phyloP scores from a whole-genome alignment of 345 rosid species.

The Noccaea bulbosa region DNA sequence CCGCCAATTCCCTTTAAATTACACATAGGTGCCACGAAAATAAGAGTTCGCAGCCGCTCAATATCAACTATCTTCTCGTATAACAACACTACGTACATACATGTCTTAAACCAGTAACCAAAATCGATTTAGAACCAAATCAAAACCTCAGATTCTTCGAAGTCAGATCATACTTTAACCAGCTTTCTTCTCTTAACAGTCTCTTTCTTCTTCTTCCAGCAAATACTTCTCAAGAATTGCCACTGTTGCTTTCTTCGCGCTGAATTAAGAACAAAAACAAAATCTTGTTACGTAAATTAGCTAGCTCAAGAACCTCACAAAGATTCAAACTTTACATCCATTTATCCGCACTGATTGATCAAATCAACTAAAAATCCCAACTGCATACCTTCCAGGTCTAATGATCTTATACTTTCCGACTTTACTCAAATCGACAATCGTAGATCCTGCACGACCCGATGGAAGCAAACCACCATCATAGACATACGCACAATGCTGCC shows the following conservation, averaged over 20 bases:
- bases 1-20: constrained; percentile 10
- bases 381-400: constrained; percentile 76
- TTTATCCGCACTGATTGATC: neutral
- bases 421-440: constrained; percentile 76
- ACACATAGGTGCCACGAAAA: neutral
- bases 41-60: neutral
- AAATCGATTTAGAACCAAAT: constrained; percentile 13
- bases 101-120: constrained; percentile 15
- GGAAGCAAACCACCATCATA: constrained; percentile 86
- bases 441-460: constrained; percentile 89
- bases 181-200: constrained; percentile 27
- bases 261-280: constrained; percentile 39
- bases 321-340: neutral
- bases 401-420: constrained; percentile 73
- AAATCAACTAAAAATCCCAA: neutral
- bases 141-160: constrained; percentile 20
- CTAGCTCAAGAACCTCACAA: constrained; percentile 12
- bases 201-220: constrained; percentile 56
- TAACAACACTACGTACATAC: constrained; percentile 11
- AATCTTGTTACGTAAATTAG: neutral
- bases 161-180: neutral
- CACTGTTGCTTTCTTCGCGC: constrained; percentile 67
- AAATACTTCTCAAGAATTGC: constrained; percentile 61
- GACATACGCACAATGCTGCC: constrained; percentile 85
- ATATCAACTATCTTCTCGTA: constrained; percentile 25